Evolutionary conservation across 129 eudicot species (phyloP).

Genomic region (Centella asiatica): DNA sequence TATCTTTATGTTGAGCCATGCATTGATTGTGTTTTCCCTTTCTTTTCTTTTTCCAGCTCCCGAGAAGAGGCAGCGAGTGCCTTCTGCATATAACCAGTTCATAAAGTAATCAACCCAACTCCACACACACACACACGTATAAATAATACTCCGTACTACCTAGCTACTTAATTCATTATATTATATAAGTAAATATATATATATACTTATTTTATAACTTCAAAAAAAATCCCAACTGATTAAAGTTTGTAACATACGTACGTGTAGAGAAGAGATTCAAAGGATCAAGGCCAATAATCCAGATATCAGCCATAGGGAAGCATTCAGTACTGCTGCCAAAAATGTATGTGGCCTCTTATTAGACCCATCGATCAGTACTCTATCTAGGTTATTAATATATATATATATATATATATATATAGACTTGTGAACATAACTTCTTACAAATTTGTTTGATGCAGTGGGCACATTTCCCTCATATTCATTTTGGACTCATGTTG

Average conservation of each 20-base stretch:
- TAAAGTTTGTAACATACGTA: background rate
- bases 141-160: no score
- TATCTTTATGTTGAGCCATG: no score
- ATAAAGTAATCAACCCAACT: slow-evolving; percentile 41
- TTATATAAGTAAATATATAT: no score
- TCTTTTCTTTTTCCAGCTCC: slow-evolving; percentile 5
- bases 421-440: background rate
- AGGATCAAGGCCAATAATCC: slow-evolving; percentile 95
- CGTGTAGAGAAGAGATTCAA: slow-evolving; percentile 84
- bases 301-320: slow-evolving; percentile 95
- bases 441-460: slow-evolving; percentile 20
- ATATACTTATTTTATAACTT: no score
- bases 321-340: slow-evolving; percentile 42
- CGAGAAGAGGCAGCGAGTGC: slow-evolving; percentile 97
- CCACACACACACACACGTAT: background rate
- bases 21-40: background rate
- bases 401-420: background rate
- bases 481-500: slow-evolving; percentile 92
- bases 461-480: slow-evolving; percentile 99
- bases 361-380: background rate
- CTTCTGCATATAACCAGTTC: slow-evolving; percentile 91
- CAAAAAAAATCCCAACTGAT: background rate
- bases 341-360: slow-evolving; percentile 8
- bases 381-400: background rate
- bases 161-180: no score